Percentiles rank a stretch among this genome's conserved stretches.
Conservation (phyloP, 192 early-diverging fungal genomes). For the Allomyces javanicus region DNA sequence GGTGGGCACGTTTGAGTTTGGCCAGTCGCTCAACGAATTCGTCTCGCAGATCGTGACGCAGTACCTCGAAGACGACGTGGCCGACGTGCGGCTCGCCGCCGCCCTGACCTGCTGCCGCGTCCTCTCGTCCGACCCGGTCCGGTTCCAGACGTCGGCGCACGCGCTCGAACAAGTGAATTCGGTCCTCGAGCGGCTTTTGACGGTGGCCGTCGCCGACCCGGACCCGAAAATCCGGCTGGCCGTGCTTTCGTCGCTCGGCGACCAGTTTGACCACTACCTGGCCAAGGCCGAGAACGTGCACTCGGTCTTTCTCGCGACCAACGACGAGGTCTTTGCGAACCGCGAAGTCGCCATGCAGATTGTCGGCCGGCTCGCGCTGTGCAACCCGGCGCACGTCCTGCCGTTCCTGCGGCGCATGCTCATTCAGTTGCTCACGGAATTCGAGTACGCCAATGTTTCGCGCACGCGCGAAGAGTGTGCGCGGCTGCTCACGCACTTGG, state of each 20-base stretch:
- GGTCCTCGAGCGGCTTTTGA: slow-evolving; percentile 70
- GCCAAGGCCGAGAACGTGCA: slow-evolving; percentile 81
- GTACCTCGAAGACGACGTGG: slow-evolving; percentile 58
- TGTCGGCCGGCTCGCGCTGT: slow-evolving; percentile 63
- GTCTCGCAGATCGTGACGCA: slow-evolving; percentile 61
- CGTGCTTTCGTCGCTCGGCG: slow-evolving; percentile 57
- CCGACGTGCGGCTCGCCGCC: slow-evolving; percentile 62
- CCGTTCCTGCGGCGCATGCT: slow-evolving; percentile 69
- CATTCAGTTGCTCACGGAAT: slow-evolving; percentile 70
- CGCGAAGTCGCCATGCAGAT: slow-evolving; percentile 61
- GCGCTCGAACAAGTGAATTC: slow-evolving; percentile 67
- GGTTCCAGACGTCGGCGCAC: slow-evolving; percentile 50
- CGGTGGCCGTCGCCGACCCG: slow-evolving; percentile 70
- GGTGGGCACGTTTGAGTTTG: slow-evolving; percentile 72
- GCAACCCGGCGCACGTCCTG: slow-evolving; percentile 85
- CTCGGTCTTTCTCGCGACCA: slow-evolving; percentile 64
- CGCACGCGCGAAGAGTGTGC: slow-evolving; percentile 25
- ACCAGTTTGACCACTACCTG: slow-evolving; percentile 70
- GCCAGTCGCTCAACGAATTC: slow-evolving; percentile 69
- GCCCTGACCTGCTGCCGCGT: slow-evolving; percentile 68
- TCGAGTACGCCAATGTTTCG: slow-evolving; percentile 63
- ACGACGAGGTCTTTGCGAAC: slow-evolving; percentile 79
- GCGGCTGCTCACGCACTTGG: slow-evolving; percentile 51
- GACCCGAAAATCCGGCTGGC: slow-evolving; percentile 56
- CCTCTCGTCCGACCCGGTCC: slow-evolving; percentile 59